Evolutionary conservation across 306 rosid genomes (phyloP).

Genomic region (Vachellia collinsii): DNA sequence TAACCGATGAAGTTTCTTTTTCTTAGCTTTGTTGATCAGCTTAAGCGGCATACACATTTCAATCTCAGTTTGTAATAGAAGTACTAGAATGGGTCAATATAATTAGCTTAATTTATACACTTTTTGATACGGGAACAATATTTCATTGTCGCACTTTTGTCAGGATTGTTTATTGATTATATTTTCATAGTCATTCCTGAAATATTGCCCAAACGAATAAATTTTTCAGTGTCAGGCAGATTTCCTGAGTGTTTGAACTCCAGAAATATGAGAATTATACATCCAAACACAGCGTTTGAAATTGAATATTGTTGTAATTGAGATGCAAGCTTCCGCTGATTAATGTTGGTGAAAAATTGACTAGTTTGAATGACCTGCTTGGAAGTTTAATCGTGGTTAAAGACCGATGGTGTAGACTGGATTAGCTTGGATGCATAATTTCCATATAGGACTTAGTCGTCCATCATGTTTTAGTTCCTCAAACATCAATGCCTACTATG

Average conservation of each 20-base stretch:
- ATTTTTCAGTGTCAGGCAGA: neutral
- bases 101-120: neutral
- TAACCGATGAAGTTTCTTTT: neutral
- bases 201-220: neutral
- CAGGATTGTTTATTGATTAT: neutral
- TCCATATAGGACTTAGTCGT: no score
- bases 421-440: no score
- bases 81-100: neutral
- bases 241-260: neutral
- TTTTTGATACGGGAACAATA: neutral
- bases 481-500: neutral
- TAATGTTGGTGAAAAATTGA: neutral
- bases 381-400: neutral
- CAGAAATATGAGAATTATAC: neutral
- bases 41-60: neutral
- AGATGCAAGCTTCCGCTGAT: neutral
- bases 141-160: neutral
- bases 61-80: neutral
- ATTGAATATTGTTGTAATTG: neutral
- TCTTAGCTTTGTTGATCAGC: neutral
- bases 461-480: neutral
- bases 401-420: neutral
- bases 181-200: neutral
- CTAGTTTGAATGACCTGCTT: neutral
- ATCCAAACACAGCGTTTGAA: neutral